A percentile compares a stretch with the other conserved stretches of the same genome.
phyloP scores from a whole-genome alignment of 768 basidiomycete genomes.

The Collybiopsis luxurians region DNA sequence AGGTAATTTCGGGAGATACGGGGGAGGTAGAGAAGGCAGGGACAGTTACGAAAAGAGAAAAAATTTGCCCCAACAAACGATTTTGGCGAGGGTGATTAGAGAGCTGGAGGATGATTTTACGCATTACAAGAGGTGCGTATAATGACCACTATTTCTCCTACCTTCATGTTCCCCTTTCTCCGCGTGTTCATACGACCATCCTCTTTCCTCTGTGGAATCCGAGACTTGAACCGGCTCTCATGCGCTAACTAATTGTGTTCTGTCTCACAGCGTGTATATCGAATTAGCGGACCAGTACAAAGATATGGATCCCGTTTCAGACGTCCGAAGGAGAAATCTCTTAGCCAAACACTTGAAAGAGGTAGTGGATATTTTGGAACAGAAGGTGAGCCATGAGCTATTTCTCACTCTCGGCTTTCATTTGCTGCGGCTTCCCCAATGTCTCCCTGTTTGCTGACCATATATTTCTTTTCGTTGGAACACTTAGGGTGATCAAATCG shows the following conservation, averaged over 20 bases:
- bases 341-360: slow-evolving; percentile 87
- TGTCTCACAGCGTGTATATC: slow-evolving; percentile 68
- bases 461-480: slow-evolving; percentile 10
- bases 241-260: not conserved
- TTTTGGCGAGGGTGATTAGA: slow-evolving; percentile 75
- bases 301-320: slow-evolving; percentile 79
- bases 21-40: slow-evolving; percentile 2
- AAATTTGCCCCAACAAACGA: slow-evolving; percentile 80
- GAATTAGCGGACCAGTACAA: slow-evolving; percentile 94
- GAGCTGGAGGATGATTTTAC: slow-evolving; percentile 95
- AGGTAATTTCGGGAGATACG: too few species aligned
- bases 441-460: not conserved
- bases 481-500: slow-evolving; percentile 86
- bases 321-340: slow-evolving; percentile 79
- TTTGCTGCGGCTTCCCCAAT: not conserved
- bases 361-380: slow-evolving; percentile 89
- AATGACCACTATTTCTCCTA: not conserved
- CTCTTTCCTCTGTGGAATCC: too few species aligned
- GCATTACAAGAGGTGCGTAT: slow-evolving; percentile 85
- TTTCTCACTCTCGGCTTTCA: too few species aligned
- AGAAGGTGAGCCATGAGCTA: slow-evolving; percentile 75
- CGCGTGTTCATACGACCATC: too few species aligned
- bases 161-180: too few species aligned
- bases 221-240: slow-evolving; percentile 4
- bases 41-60: slow-evolving; percentile 34